phyloP scores from a whole-genome alignment of 2,329 filamentous ascomycete species.

The Triangularia verruculosa region DNA sequence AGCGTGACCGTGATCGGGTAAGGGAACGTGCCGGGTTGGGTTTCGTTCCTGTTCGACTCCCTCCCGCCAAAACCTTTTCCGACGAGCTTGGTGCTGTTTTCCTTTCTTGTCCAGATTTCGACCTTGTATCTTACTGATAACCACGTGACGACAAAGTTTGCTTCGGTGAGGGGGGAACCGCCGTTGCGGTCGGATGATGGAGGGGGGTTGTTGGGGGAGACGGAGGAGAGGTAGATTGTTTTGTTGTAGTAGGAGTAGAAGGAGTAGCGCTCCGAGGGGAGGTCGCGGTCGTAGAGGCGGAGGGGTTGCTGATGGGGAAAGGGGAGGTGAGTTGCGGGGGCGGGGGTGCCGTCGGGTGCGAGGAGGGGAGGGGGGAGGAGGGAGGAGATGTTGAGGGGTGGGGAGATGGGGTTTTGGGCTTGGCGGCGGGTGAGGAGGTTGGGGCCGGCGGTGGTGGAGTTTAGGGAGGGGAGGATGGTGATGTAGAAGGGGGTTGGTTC shows the following conservation, averaged over 20 bases:
- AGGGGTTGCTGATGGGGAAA: constrained; percentile 72
- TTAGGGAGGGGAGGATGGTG: constrained; percentile 57
- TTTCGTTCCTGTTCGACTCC: constrained; percentile 32
- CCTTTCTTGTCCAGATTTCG: constrained; percentile 60
- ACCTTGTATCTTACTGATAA: constrained; percentile 60
- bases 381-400: constrained; percentile 40
- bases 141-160: constrained; percentile 57
- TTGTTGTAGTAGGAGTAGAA: constrained; percentile 93
- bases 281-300: constrained; percentile 78
- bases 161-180: constrained; percentile 51
- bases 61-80: constrained; percentile 23
- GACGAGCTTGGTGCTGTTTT: constrained; percentile 43
- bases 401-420: constrained; percentile 15
- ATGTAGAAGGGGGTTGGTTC: constrained; percentile 89
- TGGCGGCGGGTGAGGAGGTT: constrained; percentile 22
- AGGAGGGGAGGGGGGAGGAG: constrained; percentile 63
- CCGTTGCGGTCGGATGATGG: constrained; percentile 51
- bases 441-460: constrained; percentile 27
- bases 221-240: constrained; percentile 73
- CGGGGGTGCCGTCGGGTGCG: constrained; percentile 69
- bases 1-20: constrained; percentile 60
- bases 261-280: constrained; percentile 80
- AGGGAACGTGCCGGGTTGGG: constrained; percentile 58
- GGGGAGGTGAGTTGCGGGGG: constrained; percentile 69
- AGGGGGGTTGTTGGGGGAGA: constrained; percentile 43